Evolutionary conservation across 352 stramenopile species (phyloP), one percentile per base, ranked within the genome.

Genomic region (Pythium rishiriense): DNA sequence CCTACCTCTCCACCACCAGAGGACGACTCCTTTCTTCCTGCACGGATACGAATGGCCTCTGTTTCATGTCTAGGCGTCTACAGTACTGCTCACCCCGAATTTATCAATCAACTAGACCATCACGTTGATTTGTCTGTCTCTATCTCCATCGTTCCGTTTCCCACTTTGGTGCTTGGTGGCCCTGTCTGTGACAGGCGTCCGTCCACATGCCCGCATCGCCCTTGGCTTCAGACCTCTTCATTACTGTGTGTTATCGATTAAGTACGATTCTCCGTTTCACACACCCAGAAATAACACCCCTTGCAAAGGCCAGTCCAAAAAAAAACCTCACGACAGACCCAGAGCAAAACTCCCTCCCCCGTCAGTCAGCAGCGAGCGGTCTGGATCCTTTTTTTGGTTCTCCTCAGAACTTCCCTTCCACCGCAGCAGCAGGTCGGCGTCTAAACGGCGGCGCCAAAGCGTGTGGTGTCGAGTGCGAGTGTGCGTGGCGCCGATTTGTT

Each of bases 271-370:
- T 37, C 49, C 43, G 6, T 26, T 39, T 50, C 37, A 43, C 37
- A 43, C 37, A 43, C 35, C 53, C 31, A 31, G 48, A 55, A 63
- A 63, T 63, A 63, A 43, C 43, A 29, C 21, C 11, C 22, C 21
- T 47, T 41, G 37, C 12, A 45, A 17, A 1, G 3, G 46, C 14
- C 58, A 58, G 58, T 65, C 58, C 50, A 65, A 65, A 65, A 65
- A 65, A 65, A 58, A 64, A 57, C 46, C 57, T 53, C 57, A 29
- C 35, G 33, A 59, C n/a, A 39, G 25, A 48, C 49, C 22, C 52
- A 49, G 52, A 59, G 45, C 26, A 52, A 45, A 62, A 62, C 41
- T 43, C 26, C 42, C 37, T 17, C 37, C n/a, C n/a, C 37, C 37
- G 37, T 43, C 17, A 14, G 37, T 43, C 37, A 43, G 37, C 14